These are phyloP conservation scores for Pythium aquatile DNA, from an alignment of 352 stramenopile genomes.

Conservation along the genomic window DNA sequence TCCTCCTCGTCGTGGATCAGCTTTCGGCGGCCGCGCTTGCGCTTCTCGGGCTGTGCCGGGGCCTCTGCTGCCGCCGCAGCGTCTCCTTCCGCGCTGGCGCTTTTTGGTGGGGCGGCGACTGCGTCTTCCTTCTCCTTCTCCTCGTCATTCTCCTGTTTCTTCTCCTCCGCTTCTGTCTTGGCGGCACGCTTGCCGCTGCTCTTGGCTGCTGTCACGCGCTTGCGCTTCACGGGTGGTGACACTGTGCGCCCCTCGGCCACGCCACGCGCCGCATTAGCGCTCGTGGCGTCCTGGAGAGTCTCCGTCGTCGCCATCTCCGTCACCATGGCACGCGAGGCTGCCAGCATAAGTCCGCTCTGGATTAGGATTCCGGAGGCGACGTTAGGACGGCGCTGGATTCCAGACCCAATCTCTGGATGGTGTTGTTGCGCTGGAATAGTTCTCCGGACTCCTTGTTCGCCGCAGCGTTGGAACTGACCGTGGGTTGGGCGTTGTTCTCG, in stretches of 20 bases:
- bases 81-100: not conserved
- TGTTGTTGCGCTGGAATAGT: not conserved
- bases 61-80: not conserved
- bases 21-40: constrained; percentile 42
- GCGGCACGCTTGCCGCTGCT: not conserved
- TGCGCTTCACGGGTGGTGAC: constrained; percentile 6
- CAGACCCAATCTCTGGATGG: not conserved
- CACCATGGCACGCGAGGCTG: not conserved
- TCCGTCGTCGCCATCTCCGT: not conserved
- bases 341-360: not conserved
- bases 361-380: too few species aligned
- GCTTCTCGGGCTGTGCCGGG: constrained; percentile 19
- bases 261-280: not conserved
- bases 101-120: not conserved
- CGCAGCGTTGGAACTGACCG: too few species aligned
- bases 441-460: not conserved
- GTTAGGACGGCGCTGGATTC: not conserved
- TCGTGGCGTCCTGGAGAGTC: not conserved
- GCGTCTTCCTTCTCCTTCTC: not conserved
- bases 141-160: not conserved
- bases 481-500: not conserved
- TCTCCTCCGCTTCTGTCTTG: not conserved
- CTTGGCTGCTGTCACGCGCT: not conserved
- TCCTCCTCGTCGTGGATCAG: constrained; percentile 66
- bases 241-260: not conserved